Base-by-base conservation (phyloP, 2,329 filamentous ascomycete genomes). In the Talaromyces sp. region DNA sequence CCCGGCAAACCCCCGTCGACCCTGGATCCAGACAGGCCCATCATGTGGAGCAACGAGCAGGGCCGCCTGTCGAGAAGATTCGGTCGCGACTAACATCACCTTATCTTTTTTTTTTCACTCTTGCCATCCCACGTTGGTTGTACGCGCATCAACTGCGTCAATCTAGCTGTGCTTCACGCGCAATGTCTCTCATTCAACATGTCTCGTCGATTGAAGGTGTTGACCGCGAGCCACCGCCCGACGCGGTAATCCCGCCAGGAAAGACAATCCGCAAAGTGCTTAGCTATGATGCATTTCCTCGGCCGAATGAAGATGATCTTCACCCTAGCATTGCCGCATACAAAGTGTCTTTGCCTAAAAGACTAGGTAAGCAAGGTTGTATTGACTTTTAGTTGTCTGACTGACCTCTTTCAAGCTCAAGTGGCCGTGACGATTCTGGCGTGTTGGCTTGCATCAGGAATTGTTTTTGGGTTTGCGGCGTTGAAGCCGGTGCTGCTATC, bases 401-500 rank as follows among this genome's bases (percentile, higher is more conserved):
- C 33, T 56, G 15, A 63, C 61, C n/a, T 17, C 35, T 22, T 54
- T 33, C 76, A 33, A 65, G 77, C 85, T 10, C 90, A 93, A 77
- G 86, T 92, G 25, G 74, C 80, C 5, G 81, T 85, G 49, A 89
- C 87, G 3, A 85, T 91, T 1, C 71, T 91, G n/a, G 89, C 89
- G 71, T 93, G 91, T 75, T 85, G 92, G 64, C 83, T 93, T 64
- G 88, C 90, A 3, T 89, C 93, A 2, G 93, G 92, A 2, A 82
- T 93, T 50, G 89, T 94, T 19, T 95, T 95, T 77, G 91, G 91
- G 41, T 95, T 92, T 77, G 91, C 91, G 27, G 91, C 92, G 13
- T 81, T 96, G 68, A 96, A 95, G 74, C 90, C 91, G 0, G 87
- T 95, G 15, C 81, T 95, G 39, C 89, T 93, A 67, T 78, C 82